Evolutionary conservation across 2,329 filamentous ascomycete species (phyloP), one percentile per base, ranked within the genome.

Genomic region (Fusarium sp.): DNA sequence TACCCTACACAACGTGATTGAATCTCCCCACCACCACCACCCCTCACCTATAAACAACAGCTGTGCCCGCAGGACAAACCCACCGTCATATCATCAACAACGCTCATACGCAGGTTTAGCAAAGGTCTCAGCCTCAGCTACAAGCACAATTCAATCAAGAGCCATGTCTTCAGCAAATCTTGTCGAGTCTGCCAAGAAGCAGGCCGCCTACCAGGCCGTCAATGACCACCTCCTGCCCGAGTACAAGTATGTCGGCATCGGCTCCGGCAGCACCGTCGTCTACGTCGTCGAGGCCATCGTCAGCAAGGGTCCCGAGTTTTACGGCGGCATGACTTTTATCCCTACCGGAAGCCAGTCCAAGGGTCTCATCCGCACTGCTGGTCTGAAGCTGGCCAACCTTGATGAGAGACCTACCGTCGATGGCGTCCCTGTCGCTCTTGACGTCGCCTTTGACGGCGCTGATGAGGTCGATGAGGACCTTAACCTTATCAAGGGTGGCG

Each of bases 401-500:
- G 93, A 96, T 79, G 90, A 93, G 69, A 86, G 97, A 18, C 92
- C 93, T 1, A 81, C 80, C 20, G 77, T 80, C 14, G 69, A 78
- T 40, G 84, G 83, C 73, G 78, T 77, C 67, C 84, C 85, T 37
- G 82, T 86, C n/a, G 82, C 84, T 54, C 88, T 99, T 31, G 96
- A 98, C 79, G 93, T 98, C 20, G 94, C 93, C 59, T 99, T 99
- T 81, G 96, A 99, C 80, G 96, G 96, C 63, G 96, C 96, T 5
- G 96, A 99, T 82, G 96, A 99, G 86, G 95, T 99, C 35, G 96
- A 99, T 81, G 92, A 94, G 56, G 93, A 97, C 62, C 85, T 99
- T 69, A 99, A 98, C 84, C 94, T 96, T 80, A 98, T 99, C 86
- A 98, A 98, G 86, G 96, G 96, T 64, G 96, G 96, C 59, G 96